A percentile compares a stretch with the other conserved stretches of the same genome.
phyloP scores from a whole-genome alignment of 2,329 filamentous ascomycete species.

The Cladosporium phlei region DNA sequence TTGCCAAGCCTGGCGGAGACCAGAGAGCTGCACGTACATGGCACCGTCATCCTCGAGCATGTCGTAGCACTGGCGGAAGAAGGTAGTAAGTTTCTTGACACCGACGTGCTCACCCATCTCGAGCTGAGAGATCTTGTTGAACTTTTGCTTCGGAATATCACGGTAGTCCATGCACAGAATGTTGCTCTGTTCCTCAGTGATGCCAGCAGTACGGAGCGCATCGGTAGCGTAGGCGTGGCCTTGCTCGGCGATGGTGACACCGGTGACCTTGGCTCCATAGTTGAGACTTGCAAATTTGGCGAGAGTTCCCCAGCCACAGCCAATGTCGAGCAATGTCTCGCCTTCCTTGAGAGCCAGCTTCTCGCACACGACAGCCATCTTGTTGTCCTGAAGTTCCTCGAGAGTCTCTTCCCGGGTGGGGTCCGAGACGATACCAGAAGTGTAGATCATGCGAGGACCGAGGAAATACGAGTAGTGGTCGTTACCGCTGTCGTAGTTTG shows the following conservation, averaged over 20 bases:
- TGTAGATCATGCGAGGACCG: constrained; percentile 98
- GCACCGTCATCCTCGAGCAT: constrained; percentile 96
- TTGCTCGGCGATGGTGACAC: constrained; percentile 91
- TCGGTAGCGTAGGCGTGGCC: constrained; percentile 96
- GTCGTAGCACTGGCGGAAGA: constrained; percentile 81
- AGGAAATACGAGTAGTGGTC: constrained; percentile 99
- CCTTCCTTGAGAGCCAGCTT: constrained; percentile 82
- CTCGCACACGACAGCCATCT: constrained; percentile 89
- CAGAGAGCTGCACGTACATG: constrained; percentile 94
- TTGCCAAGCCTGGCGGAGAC: constrained; percentile 91
- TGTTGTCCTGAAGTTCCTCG: constrained; percentile 96
- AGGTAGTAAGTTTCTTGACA: constrained; percentile 76
- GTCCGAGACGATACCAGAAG: constrained; percentile 88
- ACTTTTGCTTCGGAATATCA: constrained; percentile 74
- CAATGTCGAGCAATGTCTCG: constrained; percentile 85
- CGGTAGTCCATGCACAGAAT: constrained; percentile 97
- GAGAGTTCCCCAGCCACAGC: constrained; percentile 96
- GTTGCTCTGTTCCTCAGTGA: constrained; percentile 81
- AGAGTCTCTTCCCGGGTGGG: constrained; percentile 81
- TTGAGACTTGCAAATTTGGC: constrained; percentile 88
- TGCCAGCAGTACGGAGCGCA: constrained; percentile 74
- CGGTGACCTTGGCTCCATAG: constrained; percentile 80
- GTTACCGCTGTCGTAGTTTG: constrained; percentile 95
- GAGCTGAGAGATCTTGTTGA: constrained; percentile 93
- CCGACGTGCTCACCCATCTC: constrained; percentile 99